Percentiles rank a stretch among this genome's conserved stretches.
Conservation (phyloP, 192 early-diverging fungal genomes). For the Coemansia sp. region DNA sequence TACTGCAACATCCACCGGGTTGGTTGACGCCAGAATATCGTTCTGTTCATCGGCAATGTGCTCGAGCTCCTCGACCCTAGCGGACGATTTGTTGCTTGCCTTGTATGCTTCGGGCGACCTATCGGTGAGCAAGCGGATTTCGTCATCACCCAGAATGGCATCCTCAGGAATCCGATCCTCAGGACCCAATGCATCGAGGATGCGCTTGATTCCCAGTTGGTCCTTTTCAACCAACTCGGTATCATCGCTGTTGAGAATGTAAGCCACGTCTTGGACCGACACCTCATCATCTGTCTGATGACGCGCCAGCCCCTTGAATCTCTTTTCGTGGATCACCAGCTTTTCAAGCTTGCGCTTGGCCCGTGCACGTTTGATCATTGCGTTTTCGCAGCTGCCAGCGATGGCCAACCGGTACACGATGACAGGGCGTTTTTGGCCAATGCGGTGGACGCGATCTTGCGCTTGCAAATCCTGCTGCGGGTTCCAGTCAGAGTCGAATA, state of each 20-base stretch:
- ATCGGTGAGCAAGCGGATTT: constrained; percentile 37
- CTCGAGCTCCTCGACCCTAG: constrained; percentile 31
- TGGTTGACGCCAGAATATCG: constrained; percentile 32
- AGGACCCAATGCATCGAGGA: constrained; percentile 27
- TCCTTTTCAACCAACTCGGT: constrained; percentile 58
- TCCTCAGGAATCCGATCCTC: constrained; percentile 29
- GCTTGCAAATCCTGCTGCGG: constrained; percentile 99
- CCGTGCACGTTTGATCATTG: constrained; percentile 78
- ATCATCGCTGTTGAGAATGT: constrained; percentile 74
- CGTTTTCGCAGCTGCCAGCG: constrained; percentile 80
- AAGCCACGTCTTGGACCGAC: constrained; percentile 68
- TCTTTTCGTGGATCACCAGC: constrained; percentile 91
- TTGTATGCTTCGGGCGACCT: constrained; percentile 41
- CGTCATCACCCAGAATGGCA: constrained; percentile 22
- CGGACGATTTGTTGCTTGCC: background rate
- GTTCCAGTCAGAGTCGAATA: constrained; percentile 98
- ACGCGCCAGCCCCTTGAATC: constrained; percentile 62
- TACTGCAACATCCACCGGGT: too few relatives aligned
- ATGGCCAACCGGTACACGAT: constrained; percentile 89
- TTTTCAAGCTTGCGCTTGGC: constrained; percentile 90
- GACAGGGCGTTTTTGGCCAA: constrained; percentile 92
- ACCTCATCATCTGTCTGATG: constrained; percentile 31
- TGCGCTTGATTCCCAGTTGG: constrained; percentile 16
- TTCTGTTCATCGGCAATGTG: constrained; percentile 31
- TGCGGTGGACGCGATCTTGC: constrained; percentile 94